These are phyloP conservation scores for Colletotrichum shisoi DNA, from an alignment of 2,329 filamentous ascomycete species.

Conservation along the genomic window DNA sequence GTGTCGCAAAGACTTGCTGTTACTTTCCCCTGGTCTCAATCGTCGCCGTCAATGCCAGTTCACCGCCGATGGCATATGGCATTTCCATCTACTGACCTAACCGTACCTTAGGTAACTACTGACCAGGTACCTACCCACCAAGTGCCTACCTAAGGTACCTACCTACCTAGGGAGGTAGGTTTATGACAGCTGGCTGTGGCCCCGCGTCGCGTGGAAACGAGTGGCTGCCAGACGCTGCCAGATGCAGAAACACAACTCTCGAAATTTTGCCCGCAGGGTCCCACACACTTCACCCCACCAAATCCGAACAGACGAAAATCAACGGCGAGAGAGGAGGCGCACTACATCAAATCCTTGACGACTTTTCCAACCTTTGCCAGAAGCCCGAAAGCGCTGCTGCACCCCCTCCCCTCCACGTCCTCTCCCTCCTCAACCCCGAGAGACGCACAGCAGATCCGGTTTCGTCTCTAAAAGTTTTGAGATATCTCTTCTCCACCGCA, in stretches of 20 bases:
- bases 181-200: conserved; percentile 18
- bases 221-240: conserved; percentile 18
- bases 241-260: conserved; percentile 22
- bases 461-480: conserved; percentile 9
- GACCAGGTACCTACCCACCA: no score
- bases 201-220: conserved; percentile 34
- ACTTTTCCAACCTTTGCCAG: conserved; percentile 36
- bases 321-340: conserved; percentile 38
- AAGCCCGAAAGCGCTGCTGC: conserved; percentile 36
- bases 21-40: no score
- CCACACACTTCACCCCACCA: conserved; percentile 42
- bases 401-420: conserved; percentile 19
- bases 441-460: conserved; percentile 19
- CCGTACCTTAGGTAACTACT: no score
- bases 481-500: conserved; percentile 6
- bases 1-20: no score
- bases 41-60: not conserved
- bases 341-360: conserved; percentile 38
- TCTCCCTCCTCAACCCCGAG: conserved; percentile 16
- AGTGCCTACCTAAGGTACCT: no score
- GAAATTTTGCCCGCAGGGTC: conserved; percentile 41
- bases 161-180: no score
- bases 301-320: conserved; percentile 40
- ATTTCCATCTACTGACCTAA: not conserved
- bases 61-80: not conserved